Evolutionary conservation across 306 rosid species (phyloP).

Genomic region (Trifolium subterraneum): DNA sequence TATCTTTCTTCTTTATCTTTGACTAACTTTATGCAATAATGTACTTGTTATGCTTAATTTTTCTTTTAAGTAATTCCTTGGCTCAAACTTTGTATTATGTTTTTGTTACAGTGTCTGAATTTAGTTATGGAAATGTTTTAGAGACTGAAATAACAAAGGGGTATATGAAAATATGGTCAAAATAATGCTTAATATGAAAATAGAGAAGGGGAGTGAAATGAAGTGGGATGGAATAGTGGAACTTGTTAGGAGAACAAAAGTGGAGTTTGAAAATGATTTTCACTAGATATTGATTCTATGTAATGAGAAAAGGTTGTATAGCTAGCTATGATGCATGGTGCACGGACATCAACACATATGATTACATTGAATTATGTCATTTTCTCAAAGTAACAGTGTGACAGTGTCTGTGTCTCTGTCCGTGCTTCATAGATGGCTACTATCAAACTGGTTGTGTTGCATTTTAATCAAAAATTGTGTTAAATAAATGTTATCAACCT

Average conservation of each 20-base stretch:
- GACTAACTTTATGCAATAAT: background rate
- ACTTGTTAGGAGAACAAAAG: background rate
- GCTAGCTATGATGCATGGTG: background rate
- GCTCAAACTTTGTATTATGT: background rate
- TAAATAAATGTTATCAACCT: background rate
- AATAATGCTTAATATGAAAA: background rate
- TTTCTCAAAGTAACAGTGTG: too few species aligned
- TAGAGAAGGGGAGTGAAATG: background rate
- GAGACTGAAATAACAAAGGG: background rate
- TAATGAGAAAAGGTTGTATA: background rate
- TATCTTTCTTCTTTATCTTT: background rate
- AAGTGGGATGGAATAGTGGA: background rate
- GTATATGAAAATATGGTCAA: background rate
- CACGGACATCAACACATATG: too few species aligned
- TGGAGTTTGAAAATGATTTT: background rate
- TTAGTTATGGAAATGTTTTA: background rate
- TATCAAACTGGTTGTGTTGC: constrained; percentile 6
- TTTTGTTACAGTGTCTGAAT: background rate
- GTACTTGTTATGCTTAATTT: background rate
- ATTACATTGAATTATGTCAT: too few species aligned
- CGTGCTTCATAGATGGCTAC: background rate
- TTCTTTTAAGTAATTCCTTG: background rate
- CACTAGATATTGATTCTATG: constrained; percentile 21
- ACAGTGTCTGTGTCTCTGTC: too few species aligned
- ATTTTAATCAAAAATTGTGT: constrained; percentile 16